Evolutionary conservation across 495 filamentous ascomycete genomes (phyloP).

Genomic region (Penicillium manginii): DNA sequence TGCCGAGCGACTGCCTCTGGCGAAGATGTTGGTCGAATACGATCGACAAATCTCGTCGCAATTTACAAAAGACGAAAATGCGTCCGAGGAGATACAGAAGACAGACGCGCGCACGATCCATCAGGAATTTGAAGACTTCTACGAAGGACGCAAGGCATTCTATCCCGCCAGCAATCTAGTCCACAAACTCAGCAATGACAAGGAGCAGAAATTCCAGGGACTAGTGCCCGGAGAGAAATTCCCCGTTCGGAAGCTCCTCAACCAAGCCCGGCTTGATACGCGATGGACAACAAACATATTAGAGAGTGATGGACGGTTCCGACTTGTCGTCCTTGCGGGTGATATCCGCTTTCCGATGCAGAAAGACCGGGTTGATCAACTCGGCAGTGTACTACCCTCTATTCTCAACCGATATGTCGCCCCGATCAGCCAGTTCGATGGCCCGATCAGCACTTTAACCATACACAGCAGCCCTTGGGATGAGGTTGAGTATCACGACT

Average conservation of each 20-base stretch:
- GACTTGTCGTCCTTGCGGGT: neutral
- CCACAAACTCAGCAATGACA: neutral
- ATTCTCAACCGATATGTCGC: neutral
- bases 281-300: neutral
- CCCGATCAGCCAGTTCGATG: slow-evolving; percentile 26
- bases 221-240: neutral
- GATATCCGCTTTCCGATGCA: neutral
- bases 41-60: slow-evolving; percentile 49
- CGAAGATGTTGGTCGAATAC: slow-evolving; percentile 66
- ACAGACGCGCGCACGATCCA: neutral
- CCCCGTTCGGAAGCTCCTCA: neutral
- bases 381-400: neutral
- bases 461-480: slow-evolving; percentile 55
- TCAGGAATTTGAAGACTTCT: neutral
- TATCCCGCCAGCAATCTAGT: neutral
- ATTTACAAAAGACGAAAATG: neutral
- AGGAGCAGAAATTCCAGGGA: neutral
- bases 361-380: neutral
- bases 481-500: slow-evolving; percentile 55
- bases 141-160: neutral
- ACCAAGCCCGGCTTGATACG: neutral
- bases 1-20: slow-evolving; percentile 60
- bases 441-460: slow-evolving; percentile 58
- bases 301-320: neutral
- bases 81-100: neutral